Percentiles rank a stretch among this genome's conserved stretches.
Evolutionary conservation across 129 eudicot species (phyloP).

Genomic region (Ambrosia trifida): DNA sequence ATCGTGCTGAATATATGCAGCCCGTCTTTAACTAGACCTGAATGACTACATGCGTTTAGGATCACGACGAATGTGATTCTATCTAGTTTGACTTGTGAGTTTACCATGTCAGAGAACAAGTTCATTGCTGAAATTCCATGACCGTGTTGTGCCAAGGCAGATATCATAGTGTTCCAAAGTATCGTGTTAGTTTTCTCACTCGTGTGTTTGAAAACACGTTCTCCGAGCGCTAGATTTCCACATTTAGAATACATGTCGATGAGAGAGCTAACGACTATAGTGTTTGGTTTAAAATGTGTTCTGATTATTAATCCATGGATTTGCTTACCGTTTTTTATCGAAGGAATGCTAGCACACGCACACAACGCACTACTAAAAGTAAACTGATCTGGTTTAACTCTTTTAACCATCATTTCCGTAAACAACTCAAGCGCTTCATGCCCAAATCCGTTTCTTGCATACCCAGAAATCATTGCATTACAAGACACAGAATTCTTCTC

Average conservation of each 20-base stretch:
- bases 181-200: constrained; percentile 45
- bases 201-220: constrained; percentile 40
- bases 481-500: constrained; percentile 63
- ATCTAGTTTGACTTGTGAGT: constrained; percentile 48
- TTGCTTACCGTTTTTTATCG: constrained; percentile 60
- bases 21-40: constrained; percentile 68
- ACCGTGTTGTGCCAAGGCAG: constrained; percentile 85
- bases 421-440: constrained; percentile 56
- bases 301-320: constrained; percentile 59
- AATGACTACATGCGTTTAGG: constrained; percentile 75
- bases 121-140: constrained; percentile 50
- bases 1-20: constrained; percentile 42
- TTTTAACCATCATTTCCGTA: constrained; percentile 40
- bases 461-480: constrained; percentile 73
- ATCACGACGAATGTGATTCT: constrained; percentile 60
- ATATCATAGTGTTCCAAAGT: constrained; percentile 75
- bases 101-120: constrained; percentile 55
- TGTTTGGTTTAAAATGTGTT: constrained; percentile 52
- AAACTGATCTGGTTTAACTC: constrained; percentile 62
- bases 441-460: constrained; percentile 55
- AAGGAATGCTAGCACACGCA: constrained; percentile 59
- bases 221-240: constrained; percentile 46
- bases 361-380: constrained; percentile 68
- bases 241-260: constrained; percentile 88
- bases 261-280: constrained; percentile 62